Base-by-base conservation (phyloP, 2,329 filamentous ascomycete species). In the Hansfordia pulvinata region DNA sequence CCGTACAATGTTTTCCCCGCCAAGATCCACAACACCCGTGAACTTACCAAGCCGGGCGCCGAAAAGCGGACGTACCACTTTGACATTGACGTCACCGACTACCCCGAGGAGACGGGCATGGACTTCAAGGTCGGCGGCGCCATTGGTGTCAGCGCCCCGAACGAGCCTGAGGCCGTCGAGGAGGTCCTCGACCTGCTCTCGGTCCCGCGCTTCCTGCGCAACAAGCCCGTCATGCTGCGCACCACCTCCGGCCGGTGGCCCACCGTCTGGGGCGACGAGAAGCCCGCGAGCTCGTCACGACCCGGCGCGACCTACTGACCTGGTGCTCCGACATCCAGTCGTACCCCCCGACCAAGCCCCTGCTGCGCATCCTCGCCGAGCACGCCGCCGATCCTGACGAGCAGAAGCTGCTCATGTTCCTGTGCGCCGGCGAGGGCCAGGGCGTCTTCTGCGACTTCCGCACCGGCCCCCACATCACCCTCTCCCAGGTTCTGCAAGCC, bases 61-160 rank as follows among this genome's bases (percentile, higher is more conserved):
- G 84, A 93, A 62, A 98, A 98, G 69, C 71, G 88, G 33, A 98
- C 90, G 0, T 93, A 88, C 51, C 90, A 98, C 54, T 96, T 96
- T 43, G 90, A 96, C 43, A 72, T 98, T 23, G 90, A 98, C 43
- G 79, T 98, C 26, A 94, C 88, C 25, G 79, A 93, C 48, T 98
- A 98, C 43, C 85, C 90, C 0, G 69, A 73, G 12, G 84, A 92
- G 55, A 79, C 81, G 28, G 65, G 69, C 26, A 74, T 86, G 5
- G 90, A 96, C 47, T 98, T 96, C 64, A 86, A 88, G 47, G 90
- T 98, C 11, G 90, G 90, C 31, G 90, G 90, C 29, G 90, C 90
- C 28, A 88, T 98, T 50, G 90, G 90, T 20, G 72, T 98, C 31
- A 84, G 82, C 47, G 86, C 88, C 1, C 85, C 85, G 29, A 98